These are phyloP conservation scores for Carex littledalei DNA, from an alignment of 176 grass and related monocot genomes.

Conservation along the genomic window DNA sequence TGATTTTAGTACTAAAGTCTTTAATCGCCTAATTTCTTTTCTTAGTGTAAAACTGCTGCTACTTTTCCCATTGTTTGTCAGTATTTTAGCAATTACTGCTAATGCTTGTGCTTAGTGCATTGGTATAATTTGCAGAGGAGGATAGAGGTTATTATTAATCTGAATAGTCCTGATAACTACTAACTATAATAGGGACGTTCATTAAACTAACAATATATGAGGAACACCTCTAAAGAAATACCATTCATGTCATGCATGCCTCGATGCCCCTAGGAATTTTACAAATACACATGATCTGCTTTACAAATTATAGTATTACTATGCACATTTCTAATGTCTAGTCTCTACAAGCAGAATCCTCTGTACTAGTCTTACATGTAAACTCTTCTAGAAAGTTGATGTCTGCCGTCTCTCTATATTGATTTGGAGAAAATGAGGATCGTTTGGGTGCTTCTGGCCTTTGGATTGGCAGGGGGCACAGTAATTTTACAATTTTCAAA, in stretches of 20 bases:
- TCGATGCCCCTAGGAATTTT: not conserved
- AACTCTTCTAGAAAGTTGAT: not conserved
- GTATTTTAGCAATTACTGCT: not conserved
- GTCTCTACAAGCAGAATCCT: not conserved
- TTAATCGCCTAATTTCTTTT: not conserved
- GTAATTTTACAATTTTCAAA: not conserved
- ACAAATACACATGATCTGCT: not conserved
- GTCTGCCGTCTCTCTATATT: no score
- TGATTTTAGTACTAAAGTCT: not conserved
- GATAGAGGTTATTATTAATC: not conserved
- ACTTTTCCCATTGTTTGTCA: not conserved
- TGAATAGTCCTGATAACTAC: not conserved
- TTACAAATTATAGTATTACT: not conserved
- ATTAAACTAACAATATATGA: not conserved
- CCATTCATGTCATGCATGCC: not conserved
- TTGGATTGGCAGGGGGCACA: not conserved
- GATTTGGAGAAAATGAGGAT: not conserved
- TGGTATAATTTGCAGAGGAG: not conserved
- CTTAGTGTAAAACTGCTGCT: not conserved
- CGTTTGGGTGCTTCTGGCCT: not conserved
- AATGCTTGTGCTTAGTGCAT: not conserved
- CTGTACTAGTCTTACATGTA: not conserved
- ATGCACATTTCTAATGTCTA: not conserved
- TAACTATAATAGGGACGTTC: not conserved
- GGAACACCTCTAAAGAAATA: not conserved